phyloP scores from a whole-genome alignment of 116 monocot genomes.

The Posidonia oceanica region DNA sequence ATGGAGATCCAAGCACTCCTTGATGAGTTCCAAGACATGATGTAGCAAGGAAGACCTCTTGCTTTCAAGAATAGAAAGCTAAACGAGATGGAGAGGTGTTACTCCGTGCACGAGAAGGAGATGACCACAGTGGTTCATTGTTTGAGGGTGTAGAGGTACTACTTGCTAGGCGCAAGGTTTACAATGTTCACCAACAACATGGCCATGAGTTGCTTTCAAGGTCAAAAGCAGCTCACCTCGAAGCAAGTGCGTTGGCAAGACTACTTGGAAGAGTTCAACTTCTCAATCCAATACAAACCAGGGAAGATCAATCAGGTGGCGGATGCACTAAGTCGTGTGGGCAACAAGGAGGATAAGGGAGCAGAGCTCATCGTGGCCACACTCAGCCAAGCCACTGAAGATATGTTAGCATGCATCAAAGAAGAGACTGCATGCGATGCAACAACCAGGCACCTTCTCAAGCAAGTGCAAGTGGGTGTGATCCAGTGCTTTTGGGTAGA shows the following conservation, averaged over 20 bases:
- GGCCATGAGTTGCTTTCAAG: neutral
- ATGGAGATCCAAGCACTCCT: too few relatives aligned
- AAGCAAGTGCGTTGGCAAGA: neutral
- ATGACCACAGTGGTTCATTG: neutral
- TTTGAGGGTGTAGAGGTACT: neutral
- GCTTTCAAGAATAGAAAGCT: neutral
- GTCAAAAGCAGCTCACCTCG: neutral
- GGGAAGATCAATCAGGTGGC: neutral
- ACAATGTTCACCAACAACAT: neutral
- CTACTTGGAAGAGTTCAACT: neutral
- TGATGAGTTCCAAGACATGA: too few relatives aligned
- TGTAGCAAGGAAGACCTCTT: neutral
- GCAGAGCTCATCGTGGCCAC: too few relatives aligned
- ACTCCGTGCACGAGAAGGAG: neutral
- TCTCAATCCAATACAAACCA: neutral
- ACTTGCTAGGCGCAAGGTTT: neutral
- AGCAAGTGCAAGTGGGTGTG: too few relatives aligned
- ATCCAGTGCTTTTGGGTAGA: too few relatives aligned
- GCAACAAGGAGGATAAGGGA: too few relatives aligned
- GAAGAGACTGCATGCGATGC: too few relatives aligned
- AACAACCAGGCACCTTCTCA: too few relatives aligned
- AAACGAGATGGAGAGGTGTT: neutral
- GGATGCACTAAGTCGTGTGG: too few relatives aligned
- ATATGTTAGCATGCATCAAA: too few relatives aligned
- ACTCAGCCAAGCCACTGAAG: too few relatives aligned